Evolutionary conservation across 1,284 basidiomycete genomes (phyloP).

Genomic region (Malassezia slooffiae): DNA sequence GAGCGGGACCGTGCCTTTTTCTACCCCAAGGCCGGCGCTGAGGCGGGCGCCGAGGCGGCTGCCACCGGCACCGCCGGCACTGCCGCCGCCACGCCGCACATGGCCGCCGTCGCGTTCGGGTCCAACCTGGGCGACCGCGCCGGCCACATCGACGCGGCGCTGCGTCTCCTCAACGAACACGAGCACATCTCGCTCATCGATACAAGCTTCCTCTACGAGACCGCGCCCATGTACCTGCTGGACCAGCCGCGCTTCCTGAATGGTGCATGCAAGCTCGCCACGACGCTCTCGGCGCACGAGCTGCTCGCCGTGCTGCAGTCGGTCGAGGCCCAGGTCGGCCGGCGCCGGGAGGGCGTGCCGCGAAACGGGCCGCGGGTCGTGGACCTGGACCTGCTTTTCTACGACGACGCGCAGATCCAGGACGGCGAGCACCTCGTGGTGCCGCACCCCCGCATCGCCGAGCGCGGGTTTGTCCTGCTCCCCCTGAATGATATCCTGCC

Average conservation of each 20-base stretch:
- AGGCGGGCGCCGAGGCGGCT: not conserved
- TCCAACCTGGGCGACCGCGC: conserved; percentile 83
- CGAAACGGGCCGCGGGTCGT: conserved; percentile 79
- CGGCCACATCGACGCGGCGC: conserved; percentile 67
- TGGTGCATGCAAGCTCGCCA: conserved; percentile 74
- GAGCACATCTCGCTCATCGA: conserved; percentile 52
- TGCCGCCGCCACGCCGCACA: conserved; percentile 23
- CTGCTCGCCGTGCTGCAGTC: conserved; percentile 63
- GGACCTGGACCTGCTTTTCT: conserved; percentile 81
- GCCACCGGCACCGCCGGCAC: not conserved
- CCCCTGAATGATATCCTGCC: conserved; percentile 61
- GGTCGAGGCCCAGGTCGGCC: conserved; percentile 66
- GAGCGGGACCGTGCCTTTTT: conserved; percentile 50
- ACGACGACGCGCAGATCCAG: conserved; percentile 57
- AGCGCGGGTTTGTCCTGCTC: conserved; percentile 82
- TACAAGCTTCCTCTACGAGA: conserved; percentile 88
- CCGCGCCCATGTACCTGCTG: conserved; percentile 84
- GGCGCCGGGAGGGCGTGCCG: conserved; percentile 59
- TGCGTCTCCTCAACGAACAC: conserved; percentile 50
- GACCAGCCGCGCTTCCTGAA: conserved; percentile 85
- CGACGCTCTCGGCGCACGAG: conserved; percentile 57
- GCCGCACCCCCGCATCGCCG: conserved; percentile 69
- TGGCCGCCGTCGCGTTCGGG: conserved; percentile 67
- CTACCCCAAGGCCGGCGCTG: too few species aligned
- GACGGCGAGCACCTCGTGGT: conserved; percentile 62